phyloP scores from a whole-genome alignment of 75 land plant species.

The Sequoiadendron giganteum region DNA sequence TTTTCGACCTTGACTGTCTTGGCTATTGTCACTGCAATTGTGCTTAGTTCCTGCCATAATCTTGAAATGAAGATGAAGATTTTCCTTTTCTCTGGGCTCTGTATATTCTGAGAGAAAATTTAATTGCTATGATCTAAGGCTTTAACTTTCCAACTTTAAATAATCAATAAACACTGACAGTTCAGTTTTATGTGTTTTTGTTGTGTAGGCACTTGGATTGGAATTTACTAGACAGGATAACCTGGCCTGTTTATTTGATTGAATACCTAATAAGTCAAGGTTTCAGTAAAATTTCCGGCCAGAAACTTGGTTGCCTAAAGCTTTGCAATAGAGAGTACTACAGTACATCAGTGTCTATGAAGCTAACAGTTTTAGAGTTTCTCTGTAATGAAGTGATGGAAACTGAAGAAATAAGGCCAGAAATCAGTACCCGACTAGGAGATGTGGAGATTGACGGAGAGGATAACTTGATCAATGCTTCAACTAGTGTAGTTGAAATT shows the following conservation, averaged over 20 bases:
- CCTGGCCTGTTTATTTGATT: conserved; percentile 81
- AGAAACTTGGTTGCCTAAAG: conserved; percentile 42
- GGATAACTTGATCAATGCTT: conserved; percentile 1
- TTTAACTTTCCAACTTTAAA: not conserved
- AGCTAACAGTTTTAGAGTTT: conserved; percentile 72
- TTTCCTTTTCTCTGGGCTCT: not conserved
- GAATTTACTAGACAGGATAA: conserved; percentile 67
- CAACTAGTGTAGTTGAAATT: not conserved
- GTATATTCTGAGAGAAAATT: not conserved
- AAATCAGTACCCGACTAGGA: conserved; percentile 47
- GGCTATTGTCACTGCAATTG: not conserved
- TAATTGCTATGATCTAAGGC: not conserved
- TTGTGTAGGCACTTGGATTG: conserved; percentile 76
- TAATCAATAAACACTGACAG: not conserved
- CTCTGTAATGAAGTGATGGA: conserved; percentile 86
- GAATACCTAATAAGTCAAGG: conserved; percentile 53
- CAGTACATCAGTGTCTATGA: conserved; percentile 40
- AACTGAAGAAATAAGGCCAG: conserved; percentile 54
- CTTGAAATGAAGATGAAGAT: not conserved
- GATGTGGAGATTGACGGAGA: conserved; percentile 19
- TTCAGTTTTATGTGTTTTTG: not conserved
- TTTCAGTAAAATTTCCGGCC: conserved; percentile 30
- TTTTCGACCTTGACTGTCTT: not conserved
- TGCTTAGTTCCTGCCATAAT: not conserved
- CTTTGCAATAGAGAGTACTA: conserved; percentile 57